These are phyloP conservation scores for Eucalyptus marginata DNA, from an alignment of 345 rosid genomes.

Conservation along the genomic window DNA sequence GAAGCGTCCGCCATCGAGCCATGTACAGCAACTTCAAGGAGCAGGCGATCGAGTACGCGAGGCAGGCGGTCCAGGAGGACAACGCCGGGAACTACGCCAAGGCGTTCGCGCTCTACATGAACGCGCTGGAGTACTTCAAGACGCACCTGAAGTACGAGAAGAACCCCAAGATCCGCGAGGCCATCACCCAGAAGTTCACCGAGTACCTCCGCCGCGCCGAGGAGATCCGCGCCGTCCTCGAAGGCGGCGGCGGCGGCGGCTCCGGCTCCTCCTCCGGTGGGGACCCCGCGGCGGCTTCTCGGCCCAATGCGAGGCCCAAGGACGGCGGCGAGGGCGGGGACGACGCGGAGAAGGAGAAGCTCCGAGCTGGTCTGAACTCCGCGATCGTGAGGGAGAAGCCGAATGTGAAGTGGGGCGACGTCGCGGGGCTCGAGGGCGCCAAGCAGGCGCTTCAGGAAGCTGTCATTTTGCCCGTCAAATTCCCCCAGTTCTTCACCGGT, in stretches of 20 bases:
- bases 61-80: conserved; percentile 83
- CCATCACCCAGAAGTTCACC: conserved; percentile 67
- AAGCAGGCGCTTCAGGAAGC: conserved; percentile 92
- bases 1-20: not conserved
- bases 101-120: conserved; percentile 85
- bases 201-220: conserved; percentile 90
- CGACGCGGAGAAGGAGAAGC: conserved; percentile 77
- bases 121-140: conserved; percentile 92
- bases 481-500: conserved; percentile 95
- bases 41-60: conserved; percentile 89
- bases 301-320: conserved; percentile 61
- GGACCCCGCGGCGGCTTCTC: conserved; percentile 60
- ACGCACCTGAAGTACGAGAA: conserved; percentile 95
- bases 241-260: conserved; percentile 60
- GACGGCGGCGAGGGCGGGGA: conserved; percentile 68
- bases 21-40: conserved; percentile 98
- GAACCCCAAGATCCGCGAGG: conserved; percentile 80
- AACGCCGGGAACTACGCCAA: conserved; percentile 80
- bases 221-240: conserved; percentile 87
- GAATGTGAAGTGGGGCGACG: conserved; percentile 82
- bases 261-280: conserved; percentile 48
- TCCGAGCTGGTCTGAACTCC: conserved; percentile 68
- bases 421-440: conserved; percentile 93
- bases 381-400: conserved; percentile 90
- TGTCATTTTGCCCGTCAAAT: conserved; percentile 87